phyloP scores from a whole-genome alignment of 352 stramenopile genomes.

The Globisporangium parvum region DNA sequence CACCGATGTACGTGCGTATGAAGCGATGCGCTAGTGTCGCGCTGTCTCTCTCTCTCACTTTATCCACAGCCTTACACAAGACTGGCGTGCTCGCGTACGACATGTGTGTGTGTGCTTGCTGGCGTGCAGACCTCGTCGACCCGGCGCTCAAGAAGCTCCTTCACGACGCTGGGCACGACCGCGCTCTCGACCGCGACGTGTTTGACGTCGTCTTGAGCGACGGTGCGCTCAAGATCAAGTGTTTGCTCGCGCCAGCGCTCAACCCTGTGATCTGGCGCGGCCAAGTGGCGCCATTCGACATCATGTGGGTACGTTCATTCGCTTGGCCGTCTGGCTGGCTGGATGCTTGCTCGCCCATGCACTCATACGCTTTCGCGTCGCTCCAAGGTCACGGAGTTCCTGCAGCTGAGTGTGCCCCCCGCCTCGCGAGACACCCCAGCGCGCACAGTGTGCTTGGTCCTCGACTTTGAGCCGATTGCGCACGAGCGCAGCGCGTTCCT shows the following conservation, averaged over 20 bases:
- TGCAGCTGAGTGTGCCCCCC: neutral
- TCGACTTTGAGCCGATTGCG: constrained; percentile 9
- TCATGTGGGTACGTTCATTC: constrained; percentile 34
- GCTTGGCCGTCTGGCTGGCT: no score
- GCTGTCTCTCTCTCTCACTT: no score
- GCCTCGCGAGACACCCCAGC: neutral
- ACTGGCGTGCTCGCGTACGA: neutral
- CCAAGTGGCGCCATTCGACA: constrained; percentile 18
- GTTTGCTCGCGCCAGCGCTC: constrained; percentile 27
- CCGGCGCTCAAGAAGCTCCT: constrained; percentile 33
- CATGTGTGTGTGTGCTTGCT: neutral
- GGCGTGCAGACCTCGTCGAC: constrained; percentile 37
- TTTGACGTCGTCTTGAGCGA: constrained; percentile 70
- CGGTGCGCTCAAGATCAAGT: constrained; percentile 35
- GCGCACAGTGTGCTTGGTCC: constrained; percentile 18
- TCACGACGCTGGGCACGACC: constrained; percentile 5
- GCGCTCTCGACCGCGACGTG: constrained; percentile 21
- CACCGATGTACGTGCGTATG: constrained; percentile 36
- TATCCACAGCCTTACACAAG: neutral
- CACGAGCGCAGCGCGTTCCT: constrained; percentile 3
- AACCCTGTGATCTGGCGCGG: constrained; percentile 39
- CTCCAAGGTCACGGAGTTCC: constrained; percentile 5
- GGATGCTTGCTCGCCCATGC: no score
- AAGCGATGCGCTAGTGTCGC: neutral
- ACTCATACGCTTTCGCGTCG: neutral